Evolutionary conservation across 495 filamentous ascomycete species (phyloP).

Genomic region (Penicillium pulvis): DNA sequence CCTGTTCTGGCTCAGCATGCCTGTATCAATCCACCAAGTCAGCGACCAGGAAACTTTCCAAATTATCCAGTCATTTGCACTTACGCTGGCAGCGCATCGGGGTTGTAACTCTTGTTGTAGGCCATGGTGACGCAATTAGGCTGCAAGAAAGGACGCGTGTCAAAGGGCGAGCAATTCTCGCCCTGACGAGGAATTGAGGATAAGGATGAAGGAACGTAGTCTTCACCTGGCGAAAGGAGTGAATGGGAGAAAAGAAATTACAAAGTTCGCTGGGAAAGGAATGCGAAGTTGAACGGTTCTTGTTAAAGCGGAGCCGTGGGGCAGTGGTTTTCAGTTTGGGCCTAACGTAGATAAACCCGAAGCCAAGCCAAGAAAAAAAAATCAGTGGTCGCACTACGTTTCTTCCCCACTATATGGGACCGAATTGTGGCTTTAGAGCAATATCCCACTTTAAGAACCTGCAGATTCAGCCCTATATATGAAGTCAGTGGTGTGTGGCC

Average conservation of each 20-base stretch:
- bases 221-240: conserved; percentile 2
- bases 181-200: conserved; percentile 7
- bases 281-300: conserved; percentile 8
- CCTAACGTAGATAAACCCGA: conserved; percentile 13
- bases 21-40: conserved; percentile 44
- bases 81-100: conserved; percentile 96
- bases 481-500: neutral
- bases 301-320: conserved; percentile 35
- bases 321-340: conserved; percentile 20
- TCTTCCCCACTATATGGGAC: conserved; percentile 1
- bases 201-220: conserved; percentile 6
- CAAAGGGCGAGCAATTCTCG: conserved; percentile 8
- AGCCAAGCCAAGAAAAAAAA: conserved; percentile 10
- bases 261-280: neutral
- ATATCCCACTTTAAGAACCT: neutral
- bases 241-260: conserved; percentile 3
- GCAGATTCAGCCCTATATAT: neutral
- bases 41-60: conserved; percentile 12
- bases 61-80: conserved; percentile 35
- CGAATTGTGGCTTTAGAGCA: neutral
- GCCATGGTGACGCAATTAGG: conserved; percentile 66
- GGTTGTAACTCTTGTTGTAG: conserved; percentile 90
- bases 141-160: conserved; percentile 5
- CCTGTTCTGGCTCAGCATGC: conserved; percentile 94
- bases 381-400: neutral